Evolutionary conservation across 495 filamentous ascomycete species (phyloP).

Genomic region (Diplogelasinospora grovesii): DNA sequence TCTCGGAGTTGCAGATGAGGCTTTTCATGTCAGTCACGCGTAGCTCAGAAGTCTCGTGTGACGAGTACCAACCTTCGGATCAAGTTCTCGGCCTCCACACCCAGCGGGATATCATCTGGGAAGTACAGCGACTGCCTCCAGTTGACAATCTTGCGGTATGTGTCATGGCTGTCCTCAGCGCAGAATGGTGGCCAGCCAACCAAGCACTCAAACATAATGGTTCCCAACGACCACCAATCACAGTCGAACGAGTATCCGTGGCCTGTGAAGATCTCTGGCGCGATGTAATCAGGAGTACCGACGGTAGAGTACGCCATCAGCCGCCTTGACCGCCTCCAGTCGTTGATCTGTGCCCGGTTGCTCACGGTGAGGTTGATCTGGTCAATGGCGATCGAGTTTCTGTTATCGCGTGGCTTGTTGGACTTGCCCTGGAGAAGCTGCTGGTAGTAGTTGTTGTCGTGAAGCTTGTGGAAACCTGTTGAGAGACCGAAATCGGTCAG

Average conservation of each 20-base stretch:
- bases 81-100: slow-evolving; percentile 77
- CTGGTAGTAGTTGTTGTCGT: slow-evolving; percentile 97
- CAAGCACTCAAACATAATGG: slow-evolving; percentile 99
- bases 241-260: slow-evolving; percentile 93
- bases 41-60: too few relatives aligned
- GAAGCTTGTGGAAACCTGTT: slow-evolving; percentile 94
- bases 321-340: slow-evolving; percentile 91
- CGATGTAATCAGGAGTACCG: slow-evolving; percentile 97
- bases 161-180: slow-evolving; percentile 93
- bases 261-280: slow-evolving; percentile 94
- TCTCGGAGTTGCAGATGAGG: slow-evolving; percentile 84
- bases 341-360: slow-evolving; percentile 94
- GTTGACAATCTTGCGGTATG: slow-evolving; percentile 98
- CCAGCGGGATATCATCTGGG: slow-evolving; percentile 85
- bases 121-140: slow-evolving; percentile 95
- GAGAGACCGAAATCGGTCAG: slow-evolving; percentile 97
- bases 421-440: slow-evolving; percentile 81
- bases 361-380: slow-evolving; percentile 98
- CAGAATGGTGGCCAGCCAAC: slow-evolving; percentile 99
- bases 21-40: too few relatives aligned
- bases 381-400: slow-evolving; percentile 89
- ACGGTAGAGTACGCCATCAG: slow-evolving; percentile 98
- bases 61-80: slow-evolving; percentile 62
- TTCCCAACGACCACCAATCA: slow-evolving; percentile 98
- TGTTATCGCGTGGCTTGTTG: slow-evolving; percentile 61